phyloP scores from a whole-genome alignment of 2,329 filamentous ascomycete species.

The Ophiostoma triangulosporum region DNA sequence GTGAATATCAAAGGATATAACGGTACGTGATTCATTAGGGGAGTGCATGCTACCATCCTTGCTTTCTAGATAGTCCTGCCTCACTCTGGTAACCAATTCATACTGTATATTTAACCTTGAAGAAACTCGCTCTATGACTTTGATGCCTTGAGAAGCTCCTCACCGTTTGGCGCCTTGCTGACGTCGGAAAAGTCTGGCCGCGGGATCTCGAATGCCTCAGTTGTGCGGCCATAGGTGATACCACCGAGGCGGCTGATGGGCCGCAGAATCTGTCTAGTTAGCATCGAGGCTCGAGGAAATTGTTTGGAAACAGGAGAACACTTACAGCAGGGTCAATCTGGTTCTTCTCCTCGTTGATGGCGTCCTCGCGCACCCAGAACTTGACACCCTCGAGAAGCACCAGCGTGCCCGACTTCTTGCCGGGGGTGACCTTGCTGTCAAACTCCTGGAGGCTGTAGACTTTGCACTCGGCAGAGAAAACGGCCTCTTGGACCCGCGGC shows the following conservation, averaged over 20 bases:
- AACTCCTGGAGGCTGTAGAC: conserved; percentile 65
- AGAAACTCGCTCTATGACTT: background rate
- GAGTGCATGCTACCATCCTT: background rate
- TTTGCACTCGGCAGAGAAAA: conserved; percentile 73
- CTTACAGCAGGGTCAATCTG: conserved; percentile 57
- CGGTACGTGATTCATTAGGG: background rate
- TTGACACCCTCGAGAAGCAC: conserved; percentile 69
- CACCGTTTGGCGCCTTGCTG: conserved; percentile 26
- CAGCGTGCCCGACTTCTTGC: conserved; percentile 61
- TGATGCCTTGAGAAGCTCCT: conserved; percentile 11
- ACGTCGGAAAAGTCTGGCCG: conserved; percentile 39
- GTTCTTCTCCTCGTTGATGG: conserved; percentile 63
- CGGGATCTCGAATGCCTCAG: conserved; percentile 58
- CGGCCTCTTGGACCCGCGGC: conserved; percentile 65
- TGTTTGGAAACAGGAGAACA: conserved; percentile 8
- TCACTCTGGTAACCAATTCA: no score
- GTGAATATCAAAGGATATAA: background rate
- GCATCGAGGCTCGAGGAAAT: background rate
- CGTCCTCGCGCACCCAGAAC: conserved; percentile 86
- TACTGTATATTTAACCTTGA: no score
- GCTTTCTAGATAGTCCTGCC: no score
- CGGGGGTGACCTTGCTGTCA: conserved; percentile 55
- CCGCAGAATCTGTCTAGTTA: conserved; percentile 42
- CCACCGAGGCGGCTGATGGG: conserved; percentile 72
- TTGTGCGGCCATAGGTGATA: conserved; percentile 65